Evolutionary conservation across 768 basidiomycete genomes (phyloP).

Genomic region (Exsudoporus frostii): DNA sequence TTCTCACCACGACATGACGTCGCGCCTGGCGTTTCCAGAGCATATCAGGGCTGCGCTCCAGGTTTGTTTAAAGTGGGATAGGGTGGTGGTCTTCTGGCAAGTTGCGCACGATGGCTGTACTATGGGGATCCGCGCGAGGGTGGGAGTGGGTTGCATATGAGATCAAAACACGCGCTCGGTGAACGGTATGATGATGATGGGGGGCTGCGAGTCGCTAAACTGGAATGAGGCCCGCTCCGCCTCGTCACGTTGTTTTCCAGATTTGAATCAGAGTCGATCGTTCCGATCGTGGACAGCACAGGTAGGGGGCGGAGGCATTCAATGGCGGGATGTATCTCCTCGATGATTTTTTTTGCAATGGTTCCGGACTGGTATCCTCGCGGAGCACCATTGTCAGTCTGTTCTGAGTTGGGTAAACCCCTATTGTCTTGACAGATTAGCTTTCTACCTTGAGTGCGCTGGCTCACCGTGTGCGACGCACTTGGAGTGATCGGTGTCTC

Average conservation of each 20-base stretch:
- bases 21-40: background rate
- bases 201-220: too few relatives aligned
- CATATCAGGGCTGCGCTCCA: background rate
- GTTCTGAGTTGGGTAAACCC: background rate
- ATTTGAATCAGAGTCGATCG: too few relatives aligned
- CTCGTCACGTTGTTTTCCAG: too few relatives aligned
- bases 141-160: background rate
- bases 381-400: background rate
- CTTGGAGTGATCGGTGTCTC: background rate
- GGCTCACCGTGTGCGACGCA: too few relatives aligned
- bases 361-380: background rate
- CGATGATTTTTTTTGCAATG: too few relatives aligned
- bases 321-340: background rate
- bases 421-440: background rate
- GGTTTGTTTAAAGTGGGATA: background rate
- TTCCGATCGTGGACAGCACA: background rate
- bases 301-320: too few relatives aligned
- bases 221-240: too few relatives aligned
- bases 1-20: background rate
- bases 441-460: background rate
- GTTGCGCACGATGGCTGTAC: too few relatives aligned
- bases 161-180: background rate
- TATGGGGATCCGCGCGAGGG: background rate
- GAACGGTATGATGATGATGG: background rate
- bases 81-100: too few relatives aligned